Evolutionary conservation across 2,329 filamentous ascomycete genomes (phyloP).

Genomic region (Aspergillus neotritici): DNA sequence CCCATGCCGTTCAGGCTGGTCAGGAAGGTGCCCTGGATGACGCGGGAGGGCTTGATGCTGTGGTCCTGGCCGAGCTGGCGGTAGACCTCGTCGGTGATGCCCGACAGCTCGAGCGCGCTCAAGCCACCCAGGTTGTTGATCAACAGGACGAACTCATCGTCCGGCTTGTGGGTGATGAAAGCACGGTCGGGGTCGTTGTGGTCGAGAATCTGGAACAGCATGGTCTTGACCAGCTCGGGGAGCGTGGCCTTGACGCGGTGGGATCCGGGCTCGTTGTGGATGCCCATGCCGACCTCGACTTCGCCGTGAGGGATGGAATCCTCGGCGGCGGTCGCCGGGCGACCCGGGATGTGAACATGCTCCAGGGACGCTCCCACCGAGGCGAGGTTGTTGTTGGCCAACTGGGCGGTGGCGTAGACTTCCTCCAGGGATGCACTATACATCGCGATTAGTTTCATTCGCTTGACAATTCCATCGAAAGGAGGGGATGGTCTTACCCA

Average conservation of each 20-base stretch:
- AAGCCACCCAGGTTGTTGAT: slow-evolving; percentile 67
- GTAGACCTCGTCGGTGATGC: slow-evolving; percentile 61
- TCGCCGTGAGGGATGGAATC: slow-evolving; percentile 50
- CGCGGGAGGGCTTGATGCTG: slow-evolving; percentile 55
- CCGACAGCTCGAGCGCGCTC: slow-evolving; percentile 61
- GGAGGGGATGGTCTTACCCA: slow-evolving; percentile 44
- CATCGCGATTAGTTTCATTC: slow-evolving; percentile 1
- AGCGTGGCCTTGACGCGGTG: slow-evolving; percentile 47
- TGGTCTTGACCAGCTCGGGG: slow-evolving; percentile 50
- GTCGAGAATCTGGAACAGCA: slow-evolving; percentile 62
- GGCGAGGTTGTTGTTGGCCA: slow-evolving; percentile 69
- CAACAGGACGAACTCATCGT: slow-evolving; percentile 57
- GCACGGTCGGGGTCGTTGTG: slow-evolving; percentile 58
- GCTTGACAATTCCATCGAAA: neutral
- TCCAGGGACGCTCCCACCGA: slow-evolving; percentile 80
- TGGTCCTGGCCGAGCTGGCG: slow-evolving; percentile 55
- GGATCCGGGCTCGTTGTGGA: slow-evolving; percentile 61
- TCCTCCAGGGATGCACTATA: slow-evolving; percentile 56
- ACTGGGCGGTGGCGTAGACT: slow-evolving; percentile 64
- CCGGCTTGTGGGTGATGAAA: slow-evolving; percentile 53
- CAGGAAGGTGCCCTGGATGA: slow-evolving; percentile 64
- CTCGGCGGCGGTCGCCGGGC: slow-evolving; percentile 46
- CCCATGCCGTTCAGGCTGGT: slow-evolving; percentile 67
- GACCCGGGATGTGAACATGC: slow-evolving; percentile 89
- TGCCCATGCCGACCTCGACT: slow-evolving; percentile 67